Percentiles rank a stretch among this genome's conserved stretches.
phyloP scores from a whole-genome alignment of 805 yeast species.

The Candida ipomoeae region DNA sequence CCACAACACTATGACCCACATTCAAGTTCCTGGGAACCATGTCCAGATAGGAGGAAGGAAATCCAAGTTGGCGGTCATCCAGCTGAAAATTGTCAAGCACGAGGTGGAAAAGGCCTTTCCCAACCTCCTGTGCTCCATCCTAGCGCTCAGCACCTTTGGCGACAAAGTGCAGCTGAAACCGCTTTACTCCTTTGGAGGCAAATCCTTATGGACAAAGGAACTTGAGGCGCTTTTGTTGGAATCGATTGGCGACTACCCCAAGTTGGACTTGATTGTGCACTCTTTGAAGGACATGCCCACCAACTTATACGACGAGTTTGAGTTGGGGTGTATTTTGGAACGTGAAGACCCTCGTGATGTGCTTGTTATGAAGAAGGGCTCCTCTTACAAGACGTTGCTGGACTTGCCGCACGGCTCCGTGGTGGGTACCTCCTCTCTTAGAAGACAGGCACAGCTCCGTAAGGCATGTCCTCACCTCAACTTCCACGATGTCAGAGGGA shows the following conservation, averaged over 20 bases:
- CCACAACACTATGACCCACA: slow-evolving; percentile 20
- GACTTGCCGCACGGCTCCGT: slow-evolving; percentile 83
- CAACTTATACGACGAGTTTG: slow-evolving; percentile 80
- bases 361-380: slow-evolving; percentile 63
- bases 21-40: slow-evolving; percentile 26
- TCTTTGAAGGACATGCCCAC: slow-evolving; percentile 94
- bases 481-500: slow-evolving; percentile 85
- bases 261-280: slow-evolving; percentile 87
- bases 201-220: slow-evolving; percentile 94
- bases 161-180: slow-evolving; percentile 85
- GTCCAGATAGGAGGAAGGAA: slow-evolving; percentile 81
- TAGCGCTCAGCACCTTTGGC: slow-evolving; percentile 82
- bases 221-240: slow-evolving; percentile 72
- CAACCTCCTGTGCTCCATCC: slow-evolving; percentile 63
- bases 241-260: slow-evolving; percentile 56
- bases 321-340: slow-evolving; percentile 77
- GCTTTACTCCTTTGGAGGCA: slow-evolving; percentile 92
- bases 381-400: slow-evolving; percentile 56
- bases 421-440: slow-evolving; percentile 91
- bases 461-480: slow-evolving; percentile 70
- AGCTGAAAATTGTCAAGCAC: slow-evolving; percentile 69
- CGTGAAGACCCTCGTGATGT: slow-evolving; percentile 96
- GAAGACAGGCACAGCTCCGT: slow-evolving; percentile 88
- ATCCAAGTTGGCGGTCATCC: slow-evolving; percentile 82
- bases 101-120: slow-evolving; percentile 59